Base-by-base conservation (phyloP, 1,284 basidiomycete species). In the Sporisorium sorghi region DNA sequence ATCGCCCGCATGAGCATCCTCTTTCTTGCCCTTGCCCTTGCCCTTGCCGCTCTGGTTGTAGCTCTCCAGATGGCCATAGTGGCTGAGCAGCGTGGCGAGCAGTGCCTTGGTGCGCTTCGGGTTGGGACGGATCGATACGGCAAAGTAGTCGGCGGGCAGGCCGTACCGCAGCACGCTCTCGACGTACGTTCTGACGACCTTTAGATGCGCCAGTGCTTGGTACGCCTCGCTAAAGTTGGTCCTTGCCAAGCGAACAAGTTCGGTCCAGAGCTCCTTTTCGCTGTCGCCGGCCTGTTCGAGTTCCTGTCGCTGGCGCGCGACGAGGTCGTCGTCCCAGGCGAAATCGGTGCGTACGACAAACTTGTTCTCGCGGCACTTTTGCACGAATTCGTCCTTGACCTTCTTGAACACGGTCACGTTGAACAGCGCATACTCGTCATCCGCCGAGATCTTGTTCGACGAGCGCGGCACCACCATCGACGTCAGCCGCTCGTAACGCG, bases 231-330 rank as follows among this genome's bases (percentile, higher is more conserved):
- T 95, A 85, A 99, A 99, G 86, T 97, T 97, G 65, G 93, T 97
- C 68, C 97, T 88, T 30, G 94, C 90, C 44, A 99, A 86, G 71
- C 93, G 90, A n/a, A 99, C 87, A 2, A 99, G 88, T 82, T 99
- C 97, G 21, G 94, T 93, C 97, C 97, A 99, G 57, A 98, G 90
- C 84, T 99, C 95, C 86, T 94, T 96, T 87, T 99, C 97, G 47
- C 94, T 92, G 9, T 89, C 88, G 74, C 92, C 91, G 2, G 95
- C 90, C 33, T 88, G 88, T 30, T 90, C 89, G 12, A 97, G 86
- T 64, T 98, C 95, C 83, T 92, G 89, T 74, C 89, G 88, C 83
- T 96, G 93, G 85, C 91, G 93, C 71, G 88, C 88, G n/a, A 94
- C 88, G 58, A 91, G 90, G 40, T 91, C 90, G 83, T 95, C 92